Base-by-base conservation (phyloP, 805 yeast species). In the Metschnikowia cerradonensis region DNA sequence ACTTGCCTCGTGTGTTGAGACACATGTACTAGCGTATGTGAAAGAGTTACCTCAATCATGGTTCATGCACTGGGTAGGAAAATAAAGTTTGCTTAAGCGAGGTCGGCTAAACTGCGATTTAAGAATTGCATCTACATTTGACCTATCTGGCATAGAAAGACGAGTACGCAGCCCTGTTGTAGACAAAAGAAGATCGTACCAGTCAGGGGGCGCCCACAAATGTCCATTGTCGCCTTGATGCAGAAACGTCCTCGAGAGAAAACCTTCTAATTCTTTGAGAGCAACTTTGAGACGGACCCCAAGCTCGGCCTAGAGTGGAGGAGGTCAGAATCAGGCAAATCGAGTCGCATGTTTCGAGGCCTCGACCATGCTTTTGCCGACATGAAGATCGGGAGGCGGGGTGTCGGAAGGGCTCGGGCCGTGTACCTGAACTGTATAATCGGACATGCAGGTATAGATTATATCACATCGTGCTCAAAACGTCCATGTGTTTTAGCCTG, bases 61-160 rank as follows among this genome's bases (percentile, higher is more conserved):
- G 17, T 20, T 32, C 45, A 14, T 42, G 38, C 10, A 8, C 14
- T 6, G 20, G 32, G 31, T 3, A 15, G 17, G 14, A 35, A 36
- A 14, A 6, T 26, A 15, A 23, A 19, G 22, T 5, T 44, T 15
- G 34, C 47, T 36, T 35, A 23, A 32, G 47, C 40, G 47, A 35
- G 14, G 22, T 15, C 47, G 47, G 41, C 41, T 44, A 44, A 44
- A 36, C 11, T 31, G 33, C 34, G 41, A 44, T 35, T 20, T 22
- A 14, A 17, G 17, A 11, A 13, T 39, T 6, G 41, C 41, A 39
- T 23, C 17, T n/a, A 11, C 26, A 20, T 23, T 8, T 19, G 6
- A 23, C 6, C n/a, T 14, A 39, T 39, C 41, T 23, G 20, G 41
- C 41, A 22, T 30, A 15, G 11, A 40, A n/a, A 3, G 19, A 23